Conservation (phyloP, 129 eudicot species). For the Escallonia rubra region DNA sequence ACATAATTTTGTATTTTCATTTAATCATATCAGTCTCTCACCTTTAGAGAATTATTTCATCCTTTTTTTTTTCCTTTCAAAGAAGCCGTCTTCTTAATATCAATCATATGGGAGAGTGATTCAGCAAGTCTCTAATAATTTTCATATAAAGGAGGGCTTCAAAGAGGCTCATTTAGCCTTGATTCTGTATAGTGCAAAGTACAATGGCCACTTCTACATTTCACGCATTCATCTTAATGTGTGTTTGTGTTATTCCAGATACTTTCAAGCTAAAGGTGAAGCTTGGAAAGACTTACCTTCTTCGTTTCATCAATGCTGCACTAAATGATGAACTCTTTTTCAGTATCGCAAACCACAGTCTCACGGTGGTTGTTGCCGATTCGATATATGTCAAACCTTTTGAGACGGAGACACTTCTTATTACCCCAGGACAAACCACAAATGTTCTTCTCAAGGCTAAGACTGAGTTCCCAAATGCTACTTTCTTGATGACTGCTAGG, state of each 20-base stretch:
- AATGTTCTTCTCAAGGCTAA: slow-evolving; percentile 53
- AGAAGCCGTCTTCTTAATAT: too few species aligned
- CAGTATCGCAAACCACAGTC: slow-evolving; percentile 51
- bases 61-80: not conserved
- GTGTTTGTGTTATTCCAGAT: slow-evolving; percentile 12
- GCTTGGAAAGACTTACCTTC: slow-evolving; percentile 44
- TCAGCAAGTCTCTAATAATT: too few species aligned
- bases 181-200: too few species aligned
- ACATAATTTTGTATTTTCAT: not conserved
- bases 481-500: slow-evolving; percentile 40
- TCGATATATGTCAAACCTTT: slow-evolving; percentile 46
- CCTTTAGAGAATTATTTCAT: not conserved
- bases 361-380: slow-evolving; percentile 39
- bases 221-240: too few species aligned
- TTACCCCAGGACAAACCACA: slow-evolving; percentile 63
- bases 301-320: slow-evolving; percentile 40
- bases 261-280: slow-evolving; percentile 53
- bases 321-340: slow-evolving; percentile 48
- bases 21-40: not conserved
- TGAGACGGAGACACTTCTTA: slow-evolving; percentile 32
- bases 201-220: too few species aligned
- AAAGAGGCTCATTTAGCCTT: too few species aligned
- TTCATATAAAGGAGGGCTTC: too few species aligned
- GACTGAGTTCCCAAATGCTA: slow-evolving; percentile 34
- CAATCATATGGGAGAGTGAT: too few species aligned